Evolutionary conservation across 768 basidiomycete species (phyloP).

Genomic region (Auriscalpium microsporum): DNA sequence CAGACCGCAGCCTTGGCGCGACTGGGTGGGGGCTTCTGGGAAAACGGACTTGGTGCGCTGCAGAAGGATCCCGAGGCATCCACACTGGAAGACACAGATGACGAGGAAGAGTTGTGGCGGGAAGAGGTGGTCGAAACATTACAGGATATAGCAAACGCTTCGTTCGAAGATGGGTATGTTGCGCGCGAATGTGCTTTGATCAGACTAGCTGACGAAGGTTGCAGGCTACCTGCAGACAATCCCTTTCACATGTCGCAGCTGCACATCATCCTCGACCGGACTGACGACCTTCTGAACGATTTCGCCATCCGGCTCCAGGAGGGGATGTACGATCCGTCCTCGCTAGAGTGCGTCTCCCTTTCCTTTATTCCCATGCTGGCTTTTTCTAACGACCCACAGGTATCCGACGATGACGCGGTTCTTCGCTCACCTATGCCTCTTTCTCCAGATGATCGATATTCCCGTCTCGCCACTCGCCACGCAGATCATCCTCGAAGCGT

Average conservation of each 20-base stretch:
- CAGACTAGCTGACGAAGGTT: neutral
- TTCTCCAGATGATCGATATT: slow-evolving; percentile 73
- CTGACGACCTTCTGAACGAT: slow-evolving; percentile 55
- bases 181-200: neutral
- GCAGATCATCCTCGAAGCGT: slow-evolving; percentile 80
- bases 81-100: slow-evolving; percentile 20
- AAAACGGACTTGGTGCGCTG: slow-evolving; percentile 44
- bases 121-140: slow-evolving; percentile 52
- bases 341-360: slow-evolving; percentile 44
- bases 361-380: slow-evolving; percentile 8
- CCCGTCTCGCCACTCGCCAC: slow-evolving; percentile 64
- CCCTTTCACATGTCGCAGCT: slow-evolving; percentile 80
- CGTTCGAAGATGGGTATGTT: slow-evolving; percentile 56
- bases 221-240: slow-evolving; percentile 55
- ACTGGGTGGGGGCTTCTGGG: slow-evolving; percentile 75
- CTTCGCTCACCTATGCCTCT: slow-evolving; percentile 89
- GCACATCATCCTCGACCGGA: slow-evolving; percentile 66
- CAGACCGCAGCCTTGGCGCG: slow-evolving; percentile 59
- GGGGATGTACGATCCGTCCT: slow-evolving; percentile 38
- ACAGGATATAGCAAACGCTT: slow-evolving; percentile 47
- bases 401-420: slow-evolving; percentile 75
- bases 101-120: slow-evolving; percentile 53
- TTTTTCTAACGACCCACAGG: slow-evolving; percentile 27
- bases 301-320: slow-evolving; percentile 53
- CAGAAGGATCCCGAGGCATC: slow-evolving; percentile 21